Evolutionary conservation across 768 basidiomycete species (phyloP), one percentile per base, ranked within the genome.

Genomic region (Heimioporus sp.): DNA sequence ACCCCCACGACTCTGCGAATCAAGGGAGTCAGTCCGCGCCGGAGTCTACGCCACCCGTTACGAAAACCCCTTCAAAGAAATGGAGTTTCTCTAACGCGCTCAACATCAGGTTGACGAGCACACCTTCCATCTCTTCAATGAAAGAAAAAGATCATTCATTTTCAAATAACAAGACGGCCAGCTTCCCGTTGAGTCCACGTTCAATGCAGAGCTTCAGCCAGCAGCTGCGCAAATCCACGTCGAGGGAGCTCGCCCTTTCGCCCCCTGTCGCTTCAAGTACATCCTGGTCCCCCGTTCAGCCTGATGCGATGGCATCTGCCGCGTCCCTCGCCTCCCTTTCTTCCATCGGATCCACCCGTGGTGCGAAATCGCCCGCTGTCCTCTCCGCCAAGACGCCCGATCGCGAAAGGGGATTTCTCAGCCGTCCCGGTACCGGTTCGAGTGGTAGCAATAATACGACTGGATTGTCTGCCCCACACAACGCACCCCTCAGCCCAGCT

Each of bases 1-100:
- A 62, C 61, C 69, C 71, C 50, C 71, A 77, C 48, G 74, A 76
- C 47, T 70, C 72, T 52, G 59, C 64, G 39, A 61, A 71, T 64
- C 60, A 59, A 66, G 63, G 65, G 58, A 63, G 74, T 72, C 67
- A 64, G 51, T 57, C 71, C 65, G 59, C 72, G 48, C 67, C 75
- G 30, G 78, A 81, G 51, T 70, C 77, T 49, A 58, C 63, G 13
- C 76, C 83, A 37, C 63, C 73, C 15, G 73, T 78, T 39, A 73
- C 78, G 46, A 90, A 89, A 73, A 88, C 89, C 3, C 91, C 92
- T 32, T 91, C 89, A n/a, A 94, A 93, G 80, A 95, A 95, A 70
- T 95, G 92, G 92, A 94, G 92, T 65, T 89, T 95, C 67, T 88
- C 90, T n/a, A 87, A 80, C 56, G 90, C 88, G 20, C 73, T 94